Evolutionary conservation across 1,139 yeast genomes (phyloP).

Genomic region (Blastobotrys apis): DNA sequence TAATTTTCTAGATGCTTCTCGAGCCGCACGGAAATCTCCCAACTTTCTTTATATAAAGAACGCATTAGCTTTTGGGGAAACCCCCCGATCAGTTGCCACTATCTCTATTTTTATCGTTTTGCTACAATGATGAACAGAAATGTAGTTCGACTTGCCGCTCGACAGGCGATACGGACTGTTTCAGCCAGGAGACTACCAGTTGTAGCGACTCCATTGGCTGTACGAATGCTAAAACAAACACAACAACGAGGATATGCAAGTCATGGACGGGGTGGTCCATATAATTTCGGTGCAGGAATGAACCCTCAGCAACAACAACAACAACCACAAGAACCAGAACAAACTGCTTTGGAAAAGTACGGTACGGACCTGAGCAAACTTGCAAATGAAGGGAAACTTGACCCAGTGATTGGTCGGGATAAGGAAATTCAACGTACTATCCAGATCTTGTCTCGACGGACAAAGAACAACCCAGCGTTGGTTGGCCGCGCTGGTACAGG

Average conservation of each 20-base stretch:
- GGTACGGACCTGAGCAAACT: slow-evolving; percentile 86
- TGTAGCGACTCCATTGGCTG: not conserved
- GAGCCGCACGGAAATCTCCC: slow-evolving; percentile 7
- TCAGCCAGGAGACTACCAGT: slow-evolving; percentile 4
- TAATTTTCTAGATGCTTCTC: slow-evolving; percentile 10
- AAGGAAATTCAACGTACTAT: slow-evolving; percentile 91
- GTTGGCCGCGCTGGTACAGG: slow-evolving; percentile 98
- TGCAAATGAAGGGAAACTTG: slow-evolving; percentile 86
- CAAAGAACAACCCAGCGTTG: slow-evolving; percentile 89
- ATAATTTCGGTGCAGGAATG: slow-evolving; percentile 6
- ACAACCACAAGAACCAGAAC: slow-evolving; percentile 22
- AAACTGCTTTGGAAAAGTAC: slow-evolving; percentile 73
- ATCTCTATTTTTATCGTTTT: too few species aligned
- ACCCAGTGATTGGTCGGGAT: slow-evolving; percentile 95
- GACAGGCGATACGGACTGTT: slow-evolving; percentile 3
- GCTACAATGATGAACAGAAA: slow-evolving; percentile 5
- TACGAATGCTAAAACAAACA: not conserved
- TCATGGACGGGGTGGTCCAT: slow-evolving; percentile 11
- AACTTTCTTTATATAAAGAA: not conserved
- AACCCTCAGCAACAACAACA: slow-evolving; percentile 2
- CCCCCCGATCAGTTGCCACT: not conserved
- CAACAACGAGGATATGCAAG: not conserved
- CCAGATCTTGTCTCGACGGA: slow-evolving; percentile 84
- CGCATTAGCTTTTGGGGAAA: not conserved
- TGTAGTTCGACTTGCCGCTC: not conserved